Evolutionary conservation across 2,329 filamentous ascomycete species (phyloP).

Genomic region (Alternaria hordeiaustralica): DNA sequence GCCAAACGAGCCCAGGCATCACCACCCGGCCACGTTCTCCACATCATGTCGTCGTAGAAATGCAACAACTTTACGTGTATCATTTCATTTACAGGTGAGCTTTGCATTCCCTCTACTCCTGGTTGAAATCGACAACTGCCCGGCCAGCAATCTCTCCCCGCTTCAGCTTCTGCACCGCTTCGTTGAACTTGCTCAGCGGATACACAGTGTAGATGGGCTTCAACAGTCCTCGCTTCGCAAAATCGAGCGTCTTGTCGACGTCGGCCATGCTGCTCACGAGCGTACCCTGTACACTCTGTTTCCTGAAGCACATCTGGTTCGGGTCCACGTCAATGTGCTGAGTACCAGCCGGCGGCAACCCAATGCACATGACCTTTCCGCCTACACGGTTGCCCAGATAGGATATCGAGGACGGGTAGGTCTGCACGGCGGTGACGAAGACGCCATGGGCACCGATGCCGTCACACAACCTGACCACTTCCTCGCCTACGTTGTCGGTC

Average conservation of each 20-base stretch:
- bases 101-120: constrained; percentile 25
- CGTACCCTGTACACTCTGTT: constrained; percentile 44
- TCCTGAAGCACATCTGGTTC: constrained; percentile 44
- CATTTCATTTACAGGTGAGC: neutral
- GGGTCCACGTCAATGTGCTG: constrained; percentile 45
- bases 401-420: constrained; percentile 36
- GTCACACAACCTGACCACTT: constrained; percentile 42
- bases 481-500: constrained; percentile 39
- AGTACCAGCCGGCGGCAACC: constrained; percentile 45
- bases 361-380: constrained; percentile 61
- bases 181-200: constrained; percentile 55
- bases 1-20: neutral
- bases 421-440: constrained; percentile 47
- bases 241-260: constrained; percentile 55
- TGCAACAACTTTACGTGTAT: neutral
- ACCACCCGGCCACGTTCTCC: neutral
- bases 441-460: constrained; percentile 50
- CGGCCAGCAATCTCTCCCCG: constrained; percentile 60
- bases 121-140: constrained; percentile 62
- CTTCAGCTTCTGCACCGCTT: constrained; percentile 59
- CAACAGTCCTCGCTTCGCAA: constrained; percentile 58
- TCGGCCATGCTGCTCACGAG: constrained; percentile 58
- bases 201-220: constrained; percentile 59
- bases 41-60: neutral
- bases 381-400: constrained; percentile 56